Percentiles rank a stretch among this genome's conserved stretches.
Conservation (phyloP, 2,329 filamentous ascomycete genomes). For the Ophioceras dolichostomum region DNA sequence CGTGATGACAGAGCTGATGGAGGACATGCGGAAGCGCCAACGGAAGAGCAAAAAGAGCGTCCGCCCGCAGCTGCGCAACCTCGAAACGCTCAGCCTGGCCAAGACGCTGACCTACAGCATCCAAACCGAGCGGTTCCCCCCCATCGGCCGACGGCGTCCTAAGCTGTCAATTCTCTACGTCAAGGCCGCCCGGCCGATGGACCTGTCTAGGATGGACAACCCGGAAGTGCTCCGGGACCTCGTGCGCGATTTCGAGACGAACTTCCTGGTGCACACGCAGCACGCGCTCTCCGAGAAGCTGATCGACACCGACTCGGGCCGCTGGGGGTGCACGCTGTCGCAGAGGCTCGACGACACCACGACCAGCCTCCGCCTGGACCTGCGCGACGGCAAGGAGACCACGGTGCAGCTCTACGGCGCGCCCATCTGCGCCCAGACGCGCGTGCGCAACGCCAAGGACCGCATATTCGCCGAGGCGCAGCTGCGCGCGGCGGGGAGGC, state of each 20-base stretch:
- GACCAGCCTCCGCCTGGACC: neutral
- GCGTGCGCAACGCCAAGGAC: neutral
- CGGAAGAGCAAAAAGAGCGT: neutral
- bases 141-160: neutral
- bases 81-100: neutral
- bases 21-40: neutral
- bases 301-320: neutral
- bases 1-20: neutral
- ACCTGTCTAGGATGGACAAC: neutral
- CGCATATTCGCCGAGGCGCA: neutral
- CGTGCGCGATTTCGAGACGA: slow-evolving; percentile 4
- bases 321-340: neutral
- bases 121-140: neutral
- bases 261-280: slow-evolving; percentile 5
- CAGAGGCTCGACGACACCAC: neutral
- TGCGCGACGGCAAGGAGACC: neutral
- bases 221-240: neutral
- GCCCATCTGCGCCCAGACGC: slow-evolving; percentile 1
- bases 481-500: neutral
- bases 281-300: slow-evolving; percentile 1
- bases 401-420: slow-evolving; percentile 3
- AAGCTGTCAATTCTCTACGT: slow-evolving; percentile 4
- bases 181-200: slow-evolving; percentile 3
- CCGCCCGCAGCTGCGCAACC: neutral
- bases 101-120: neutral